Conservation (phyloP, 148 eudicot genomes). For the Pharnaceum exiguum region DNA sequence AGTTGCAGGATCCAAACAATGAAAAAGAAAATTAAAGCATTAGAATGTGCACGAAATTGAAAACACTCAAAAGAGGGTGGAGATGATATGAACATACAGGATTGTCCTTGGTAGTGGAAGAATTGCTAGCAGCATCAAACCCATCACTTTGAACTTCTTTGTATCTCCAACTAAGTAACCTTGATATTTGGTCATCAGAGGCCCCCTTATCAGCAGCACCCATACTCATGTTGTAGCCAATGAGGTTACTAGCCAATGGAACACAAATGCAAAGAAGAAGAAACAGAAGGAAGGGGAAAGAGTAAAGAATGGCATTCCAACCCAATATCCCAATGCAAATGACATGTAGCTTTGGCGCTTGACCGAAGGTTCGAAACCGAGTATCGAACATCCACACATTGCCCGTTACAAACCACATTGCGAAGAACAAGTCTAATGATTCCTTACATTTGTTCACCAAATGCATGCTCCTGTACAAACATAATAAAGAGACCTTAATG, state of each 20-base stretch:
- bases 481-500: background rate
- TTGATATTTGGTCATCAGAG: constrained; percentile 65
- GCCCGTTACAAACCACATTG: constrained; percentile 98
- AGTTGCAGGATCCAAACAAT: too few species aligned
- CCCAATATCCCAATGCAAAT: constrained; percentile 64
- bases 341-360: constrained; percentile 69
- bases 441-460: constrained; percentile 54
- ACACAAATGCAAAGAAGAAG: constrained; percentile 72
- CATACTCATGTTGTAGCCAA: constrained; percentile 77
- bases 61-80: background rate
- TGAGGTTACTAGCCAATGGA: constrained; percentile 59
- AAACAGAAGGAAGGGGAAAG: constrained; percentile 81
- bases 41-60: too few species aligned
- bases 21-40: too few species aligned
- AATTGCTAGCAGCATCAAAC: constrained; percentile 32
- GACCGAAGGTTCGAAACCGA: constrained; percentile 47
- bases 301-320: constrained; percentile 81
- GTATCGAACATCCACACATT: constrained; percentile 89
- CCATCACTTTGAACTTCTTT: constrained; percentile 27
- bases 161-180: constrained; percentile 59
- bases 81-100: constrained; percentile 34
- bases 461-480: constrained; percentile 38
- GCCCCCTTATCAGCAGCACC: constrained; percentile 69
- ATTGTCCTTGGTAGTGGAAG: constrained; percentile 25
- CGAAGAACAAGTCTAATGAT: constrained; percentile 66